Evolutionary conservation across 352 stramenopile species (phyloP).

Genomic region (Globisporangium emineosum): DNA sequence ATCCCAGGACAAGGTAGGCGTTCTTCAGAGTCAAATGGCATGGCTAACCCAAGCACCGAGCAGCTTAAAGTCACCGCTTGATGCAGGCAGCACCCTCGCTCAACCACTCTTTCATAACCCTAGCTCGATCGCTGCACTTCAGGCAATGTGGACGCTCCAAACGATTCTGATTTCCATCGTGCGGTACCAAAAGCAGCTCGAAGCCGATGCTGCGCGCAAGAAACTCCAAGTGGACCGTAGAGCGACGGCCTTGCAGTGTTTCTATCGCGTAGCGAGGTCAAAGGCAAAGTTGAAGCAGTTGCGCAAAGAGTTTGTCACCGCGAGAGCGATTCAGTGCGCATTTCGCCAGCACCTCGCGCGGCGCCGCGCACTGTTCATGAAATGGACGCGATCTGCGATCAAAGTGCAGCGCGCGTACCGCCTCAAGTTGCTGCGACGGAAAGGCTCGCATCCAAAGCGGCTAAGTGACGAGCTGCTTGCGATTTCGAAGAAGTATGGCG

Average conservation of each 20-base stretch:
- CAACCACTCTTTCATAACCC: not conserved
- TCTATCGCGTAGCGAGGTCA: constrained; percentile 30
- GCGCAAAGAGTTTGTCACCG: constrained; percentile 28
- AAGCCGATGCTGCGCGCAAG: constrained; percentile 26
- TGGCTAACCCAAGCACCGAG: not conserved
- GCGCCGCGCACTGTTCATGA: constrained; percentile 40
- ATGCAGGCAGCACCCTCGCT: not conserved
- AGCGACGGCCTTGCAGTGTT: constrained; percentile 47
- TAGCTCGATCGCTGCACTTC: constrained; percentile 5
- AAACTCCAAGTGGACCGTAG: constrained; percentile 19
- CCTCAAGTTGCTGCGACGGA: constrained; percentile 32
- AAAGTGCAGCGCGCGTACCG: constrained; percentile 64
- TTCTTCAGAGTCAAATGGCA: not conserved
- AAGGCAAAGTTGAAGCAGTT: constrained; percentile 25
- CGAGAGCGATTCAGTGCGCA: constrained; percentile 58
- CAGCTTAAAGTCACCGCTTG: not conserved
- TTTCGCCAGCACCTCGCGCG: constrained; percentile 67
- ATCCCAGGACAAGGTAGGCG: not conserved
- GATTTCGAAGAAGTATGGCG: constrained; percentile 40
- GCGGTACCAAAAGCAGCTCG: constrained; percentile 55
- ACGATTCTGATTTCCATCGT: constrained; percentile 33
- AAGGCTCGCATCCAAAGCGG: constrained; percentile 33
- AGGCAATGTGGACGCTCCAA: constrained; percentile 21
- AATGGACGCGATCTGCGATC: constrained; percentile 44
- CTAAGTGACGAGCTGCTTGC: constrained; percentile 48